Evolutionary conservation across 257 asterid genomes (phyloP), one percentile per base, ranked within the genome.

Genomic region (Salvia rosmarinus): DNA sequence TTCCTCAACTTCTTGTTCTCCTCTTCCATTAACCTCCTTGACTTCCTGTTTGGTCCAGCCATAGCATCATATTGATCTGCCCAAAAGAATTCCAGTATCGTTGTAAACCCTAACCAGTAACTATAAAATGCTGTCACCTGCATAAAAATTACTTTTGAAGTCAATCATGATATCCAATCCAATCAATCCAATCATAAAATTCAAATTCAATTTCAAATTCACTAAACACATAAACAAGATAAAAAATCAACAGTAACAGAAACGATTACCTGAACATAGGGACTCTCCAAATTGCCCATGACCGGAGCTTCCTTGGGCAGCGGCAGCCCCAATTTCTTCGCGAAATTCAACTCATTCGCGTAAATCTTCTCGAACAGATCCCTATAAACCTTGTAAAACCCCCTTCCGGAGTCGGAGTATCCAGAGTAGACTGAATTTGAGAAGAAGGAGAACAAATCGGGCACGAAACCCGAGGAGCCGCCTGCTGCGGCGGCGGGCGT

Each of bases 61-160:
- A 84, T 89, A 34, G 76, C 96, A 78, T 85, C 96, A 80, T 86
- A 87, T 76, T 90, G 87, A 77, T 93, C 96, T 9, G 67, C 96
- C 97, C 97, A 93, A 73, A 89, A 89, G 81, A 86, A 93, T 37
- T 95, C 99, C 88, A 95, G 81, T 55, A 82, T 78, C 14, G 96
- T 79, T 6, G 68, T 82, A 77, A 89, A 95, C 20, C 96, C 95
- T 67, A 84, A 50, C 99, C 98, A 95, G 72, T 91, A 85, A 77
- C 62, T 91, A 74, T 95, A 95, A 74, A 95, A 91, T 10, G 99
- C 97, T 12, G 97, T 85, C 68, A 88, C 99, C 97, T 93, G 92
- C 78, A 86, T 25, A 50, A 65, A n/a, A 25, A 6, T 37, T 37
- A 17, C 11, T 12, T 35, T 65, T 39, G n/a, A 70, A 28, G 46